Conservation (phyloP, 148 eudicot species). For the Rhododendron molle region DNA sequence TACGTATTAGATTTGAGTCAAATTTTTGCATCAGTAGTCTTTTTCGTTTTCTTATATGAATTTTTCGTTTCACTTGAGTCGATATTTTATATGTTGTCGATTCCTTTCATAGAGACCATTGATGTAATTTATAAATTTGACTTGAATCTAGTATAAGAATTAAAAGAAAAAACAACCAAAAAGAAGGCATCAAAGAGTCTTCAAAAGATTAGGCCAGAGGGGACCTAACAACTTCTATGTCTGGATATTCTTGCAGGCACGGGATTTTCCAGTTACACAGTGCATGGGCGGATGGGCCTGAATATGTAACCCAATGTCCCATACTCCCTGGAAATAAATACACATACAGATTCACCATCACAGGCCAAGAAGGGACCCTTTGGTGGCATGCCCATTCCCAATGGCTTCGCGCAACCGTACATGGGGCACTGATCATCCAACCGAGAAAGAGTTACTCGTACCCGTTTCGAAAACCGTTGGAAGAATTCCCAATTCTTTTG, state of each 20-base stretch:
- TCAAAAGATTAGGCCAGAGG: too few species aligned
- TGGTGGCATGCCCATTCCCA: constrained; percentile 91
- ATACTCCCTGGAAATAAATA: constrained; percentile 52
- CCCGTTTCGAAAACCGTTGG: constrained; percentile 60
- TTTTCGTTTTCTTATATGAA: too few species aligned
- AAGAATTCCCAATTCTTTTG: constrained; percentile 53
- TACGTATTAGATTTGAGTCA: too few species aligned
- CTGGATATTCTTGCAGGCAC: constrained; percentile 54
- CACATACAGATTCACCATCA: constrained; percentile 46
- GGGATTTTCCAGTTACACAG: constrained; percentile 51
- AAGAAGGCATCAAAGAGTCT: too few species aligned
- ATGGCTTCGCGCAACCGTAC: constrained; percentile 82
- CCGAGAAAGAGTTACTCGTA: constrained; percentile 48
- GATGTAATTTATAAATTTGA: too few species aligned
- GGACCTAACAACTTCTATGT: too few species aligned
- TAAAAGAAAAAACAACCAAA: too few species aligned
- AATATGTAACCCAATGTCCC: constrained; percentile 63
- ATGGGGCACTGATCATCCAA: constrained; percentile 66
- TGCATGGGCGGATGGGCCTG: constrained; percentile 84
- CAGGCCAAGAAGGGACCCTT: constrained; percentile 72
- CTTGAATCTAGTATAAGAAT: too few species aligned
- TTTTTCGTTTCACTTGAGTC: too few species aligned
- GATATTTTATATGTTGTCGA: too few species aligned
- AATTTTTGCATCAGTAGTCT: too few species aligned
- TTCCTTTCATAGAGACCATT: too few species aligned